These are phyloP conservation scores for Rhynchosporium graminicola DNA, from an alignment of 2,329 filamentous ascomycete genomes.

Conservation along the genomic window DNA sequence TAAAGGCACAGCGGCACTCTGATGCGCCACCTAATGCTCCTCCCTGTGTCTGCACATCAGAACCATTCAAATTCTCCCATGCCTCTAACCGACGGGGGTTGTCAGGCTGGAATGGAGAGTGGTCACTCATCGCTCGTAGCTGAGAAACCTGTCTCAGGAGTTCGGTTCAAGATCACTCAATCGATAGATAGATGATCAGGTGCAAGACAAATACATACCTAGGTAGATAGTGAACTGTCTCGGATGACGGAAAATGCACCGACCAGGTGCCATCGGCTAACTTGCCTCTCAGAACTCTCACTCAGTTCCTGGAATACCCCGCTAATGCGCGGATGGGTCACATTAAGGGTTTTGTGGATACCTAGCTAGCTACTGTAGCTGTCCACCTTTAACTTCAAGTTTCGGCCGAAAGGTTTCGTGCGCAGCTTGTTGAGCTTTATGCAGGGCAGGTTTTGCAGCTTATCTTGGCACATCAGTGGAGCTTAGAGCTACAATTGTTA, in stretches of 20 bases:
- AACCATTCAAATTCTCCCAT: background rate
- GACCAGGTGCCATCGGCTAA: background rate
- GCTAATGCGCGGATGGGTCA: too few relatives aligned
- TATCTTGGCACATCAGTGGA: too few relatives aligned
- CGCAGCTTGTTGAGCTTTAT: too few relatives aligned
- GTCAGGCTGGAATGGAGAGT: background rate
- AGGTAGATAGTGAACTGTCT: background rate
- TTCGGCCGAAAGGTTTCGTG: too few relatives aligned
- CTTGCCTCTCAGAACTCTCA: background rate
- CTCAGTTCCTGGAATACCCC: background rate
- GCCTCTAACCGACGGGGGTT: too few relatives aligned
- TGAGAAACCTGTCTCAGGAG: background rate
- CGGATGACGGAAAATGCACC: background rate
- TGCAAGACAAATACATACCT: background rate
- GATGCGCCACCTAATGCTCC: constrained; percentile 48
- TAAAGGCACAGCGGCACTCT: constrained; percentile 48
- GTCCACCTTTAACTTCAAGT: too few relatives aligned
- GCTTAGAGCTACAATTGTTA: too few relatives aligned
- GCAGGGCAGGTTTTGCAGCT: too few relatives aligned
- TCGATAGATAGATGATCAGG: background rate
- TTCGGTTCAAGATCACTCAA: background rate
- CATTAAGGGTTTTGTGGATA: too few relatives aligned
- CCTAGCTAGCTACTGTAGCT: too few relatives aligned
- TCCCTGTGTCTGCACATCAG: constrained; percentile 22
- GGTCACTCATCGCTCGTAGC: background rate